Evolutionary conservation across 2,329 filamentous ascomycete species (phyloP).

Genomic region (Leptographium radiaticola): DNA sequence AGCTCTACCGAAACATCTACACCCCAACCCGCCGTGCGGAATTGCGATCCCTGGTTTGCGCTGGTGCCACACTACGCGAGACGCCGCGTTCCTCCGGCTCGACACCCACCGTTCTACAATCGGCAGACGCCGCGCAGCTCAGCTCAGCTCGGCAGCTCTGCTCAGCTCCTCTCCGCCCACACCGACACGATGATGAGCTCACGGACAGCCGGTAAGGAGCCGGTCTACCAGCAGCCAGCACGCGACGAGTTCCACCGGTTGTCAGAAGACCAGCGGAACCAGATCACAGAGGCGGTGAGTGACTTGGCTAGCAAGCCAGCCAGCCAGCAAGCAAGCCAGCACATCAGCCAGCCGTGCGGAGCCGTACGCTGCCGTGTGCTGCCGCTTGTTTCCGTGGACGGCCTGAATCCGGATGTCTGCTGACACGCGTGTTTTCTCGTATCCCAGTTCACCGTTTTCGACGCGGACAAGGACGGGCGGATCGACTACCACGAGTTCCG

Average conservation of each 20-base stretch:
- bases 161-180: neutral
- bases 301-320: neutral
- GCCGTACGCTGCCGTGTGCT: neutral
- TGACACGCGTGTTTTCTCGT: neutral
- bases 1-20: too few species aligned
- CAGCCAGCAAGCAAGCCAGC: too few species aligned
- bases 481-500: slow-evolving; percentile 98
- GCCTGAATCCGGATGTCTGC: too few species aligned
- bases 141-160: neutral
- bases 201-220: slow-evolving; percentile 11
- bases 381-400: neutral
- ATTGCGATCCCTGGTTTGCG: too few species aligned
- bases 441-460: slow-evolving; percentile 80
- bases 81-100: too few species aligned
- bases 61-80: too few species aligned
- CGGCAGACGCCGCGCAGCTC: too few species aligned
- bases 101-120: too few species aligned
- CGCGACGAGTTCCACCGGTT: slow-evolving; percentile 31
- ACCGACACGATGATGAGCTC: slow-evolving; percentile 13
- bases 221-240: slow-evolving; percentile 17
- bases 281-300: slow-evolving; percentile 77
- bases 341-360: too few species aligned
- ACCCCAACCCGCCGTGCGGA: too few species aligned
- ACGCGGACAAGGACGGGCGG: slow-evolving; percentile 85
- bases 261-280: slow-evolving; percentile 79